phyloP scores from a whole-genome alignment of 352 stramenopile genomes.

The Pythium sukuiense region DNA sequence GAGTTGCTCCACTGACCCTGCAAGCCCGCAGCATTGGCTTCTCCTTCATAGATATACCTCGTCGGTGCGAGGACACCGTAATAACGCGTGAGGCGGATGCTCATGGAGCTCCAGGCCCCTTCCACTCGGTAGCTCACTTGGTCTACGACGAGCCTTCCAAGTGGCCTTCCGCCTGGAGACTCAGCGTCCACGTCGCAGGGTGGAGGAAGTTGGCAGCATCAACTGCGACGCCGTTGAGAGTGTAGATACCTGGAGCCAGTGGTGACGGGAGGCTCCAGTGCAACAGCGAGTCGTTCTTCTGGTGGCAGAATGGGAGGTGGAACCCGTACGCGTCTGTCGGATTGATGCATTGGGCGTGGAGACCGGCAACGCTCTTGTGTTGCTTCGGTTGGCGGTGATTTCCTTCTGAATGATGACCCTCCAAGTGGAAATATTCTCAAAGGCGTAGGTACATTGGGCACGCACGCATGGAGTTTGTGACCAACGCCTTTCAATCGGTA shows the following conservation, averaged over 20 bases:
- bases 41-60: neutral
- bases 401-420: too few species aligned
- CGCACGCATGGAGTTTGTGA: too few species aligned
- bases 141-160: neutral
- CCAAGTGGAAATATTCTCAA: too few species aligned
- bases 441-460: too few species aligned
- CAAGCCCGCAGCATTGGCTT: neutral
- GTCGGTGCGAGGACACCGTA: too few species aligned
- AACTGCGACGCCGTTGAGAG: neutral
- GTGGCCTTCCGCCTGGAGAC: neutral
- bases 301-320: too few species aligned
- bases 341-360: too few species aligned
- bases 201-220: slow-evolving; percentile 1
- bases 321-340: too few species aligned
- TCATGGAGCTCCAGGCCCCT: neutral
- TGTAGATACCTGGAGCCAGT: slow-evolving; percentile 6
- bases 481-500: too few species aligned
- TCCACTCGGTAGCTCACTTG: neutral
- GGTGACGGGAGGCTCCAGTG: neutral
- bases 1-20: neutral
- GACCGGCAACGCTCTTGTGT: too few species aligned
- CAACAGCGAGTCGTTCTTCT: too few species aligned
- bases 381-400: too few species aligned
- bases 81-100: neutral
- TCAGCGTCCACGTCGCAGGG: neutral